These are phyloP conservation scores for Tolypocladium sp. DNA, from an alignment of 2,329 filamentous ascomycete genomes.

Conservation along the genomic window DNA sequence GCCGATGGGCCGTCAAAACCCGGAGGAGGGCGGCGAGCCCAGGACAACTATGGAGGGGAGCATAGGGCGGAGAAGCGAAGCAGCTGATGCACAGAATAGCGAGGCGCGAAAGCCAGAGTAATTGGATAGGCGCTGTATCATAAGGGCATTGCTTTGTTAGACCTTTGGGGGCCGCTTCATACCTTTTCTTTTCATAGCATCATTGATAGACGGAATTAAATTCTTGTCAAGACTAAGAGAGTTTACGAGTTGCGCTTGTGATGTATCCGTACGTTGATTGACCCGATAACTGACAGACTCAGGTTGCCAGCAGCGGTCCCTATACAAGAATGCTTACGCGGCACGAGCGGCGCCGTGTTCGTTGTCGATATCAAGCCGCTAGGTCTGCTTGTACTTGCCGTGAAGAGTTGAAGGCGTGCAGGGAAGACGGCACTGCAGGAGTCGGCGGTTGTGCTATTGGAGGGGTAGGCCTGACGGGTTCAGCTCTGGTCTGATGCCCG, in stretches of 20 bases:
- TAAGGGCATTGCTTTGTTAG: conserved; percentile 5
- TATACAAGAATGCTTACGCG: no score
- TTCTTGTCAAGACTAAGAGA: neutral
- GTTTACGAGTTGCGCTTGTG: neutral
- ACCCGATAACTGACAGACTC: no score
- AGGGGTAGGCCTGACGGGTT: neutral
- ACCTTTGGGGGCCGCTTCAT: neutral
- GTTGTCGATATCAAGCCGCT: neutral
- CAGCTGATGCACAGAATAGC: conserved; percentile 6
- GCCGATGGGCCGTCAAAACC: conserved; percentile 46
- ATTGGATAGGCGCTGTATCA: conserved; percentile 7
- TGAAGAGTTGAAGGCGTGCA: neutral
- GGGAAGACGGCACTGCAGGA: neutral
- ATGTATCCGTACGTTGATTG: no score
- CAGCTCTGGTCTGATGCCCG: neutral
- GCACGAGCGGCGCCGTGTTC: no score
- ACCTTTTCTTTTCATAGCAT: neutral
- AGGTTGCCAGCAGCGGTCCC: no score
- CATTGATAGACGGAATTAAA: neutral
- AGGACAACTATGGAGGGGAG: conserved; percentile 5
- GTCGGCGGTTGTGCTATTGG: neutral
- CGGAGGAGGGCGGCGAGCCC: conserved; percentile 13
- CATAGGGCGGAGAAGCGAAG: conserved; percentile 5
- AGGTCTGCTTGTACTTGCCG: neutral
- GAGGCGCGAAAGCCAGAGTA: conserved; percentile 17